Evolutionary conservation across 129 eudicot species (phyloP), one percentile per base, ranked within the genome.

Genomic region (Helichrysum umbraculigerum): DNA sequence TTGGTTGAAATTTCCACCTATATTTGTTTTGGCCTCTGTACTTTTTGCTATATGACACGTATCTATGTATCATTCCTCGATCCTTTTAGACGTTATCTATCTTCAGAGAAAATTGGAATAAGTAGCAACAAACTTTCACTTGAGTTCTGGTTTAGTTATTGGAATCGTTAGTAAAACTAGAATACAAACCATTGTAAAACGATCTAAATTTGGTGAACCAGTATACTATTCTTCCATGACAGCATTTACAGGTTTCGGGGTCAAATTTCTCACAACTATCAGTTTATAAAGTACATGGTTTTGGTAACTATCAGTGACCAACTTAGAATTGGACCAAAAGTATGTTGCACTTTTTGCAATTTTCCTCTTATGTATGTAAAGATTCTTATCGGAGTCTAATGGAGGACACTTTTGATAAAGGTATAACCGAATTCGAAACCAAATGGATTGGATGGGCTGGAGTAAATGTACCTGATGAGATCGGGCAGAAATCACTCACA

Each of bases 401-500:
- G 75, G 5, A n/a, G 20, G 22, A 51, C 37, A 70, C 3, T 32
- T 51, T 68, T 78, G 20, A 69, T 69, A 58, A 76, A 91, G 97
- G 97, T 69, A 78, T 91, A 66, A 91, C 86, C 64, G 90, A 88
- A 33, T 86, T 91, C 33, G 97, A 91, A 72, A 86, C 94, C 29
- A 91, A 88, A 82, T 91, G 97, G 97, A 86, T 91, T 42, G 97
- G 97, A 25, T 91, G 97, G 97, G 97, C 97, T 50, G 97, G 97
- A 29, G 90, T 91, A 62, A 91, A 88, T 79, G 94, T 91, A 76
- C 89, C 97, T 8, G 97, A 91, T 79, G 92, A 86, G 79, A 77
- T 81, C 21, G 97, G 97, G 10, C 89, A 91, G 72, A 81, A 57
- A 75, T 58, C 91, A 64, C 85, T 91, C 2, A 91, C 91, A 61